Evolutionary conservation across 2,329 filamentous ascomycete species (phyloP).

Genomic region (Pseudopithomyces chartarum): DNA sequence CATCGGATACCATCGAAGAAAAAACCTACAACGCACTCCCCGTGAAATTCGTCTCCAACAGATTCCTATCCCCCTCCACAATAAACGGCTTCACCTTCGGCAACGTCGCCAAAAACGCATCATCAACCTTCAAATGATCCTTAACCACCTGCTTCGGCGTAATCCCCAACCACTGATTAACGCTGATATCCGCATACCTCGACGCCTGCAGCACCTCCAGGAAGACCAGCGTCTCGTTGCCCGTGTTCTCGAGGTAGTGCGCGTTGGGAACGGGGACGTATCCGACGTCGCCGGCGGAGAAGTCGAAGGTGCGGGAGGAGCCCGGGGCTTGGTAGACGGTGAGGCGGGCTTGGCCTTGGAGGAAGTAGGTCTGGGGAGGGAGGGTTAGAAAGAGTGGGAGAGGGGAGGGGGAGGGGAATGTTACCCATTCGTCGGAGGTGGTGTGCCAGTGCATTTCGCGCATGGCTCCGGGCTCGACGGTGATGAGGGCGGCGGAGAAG

Average conservation of each 20-base stretch:
- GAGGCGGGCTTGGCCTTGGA: constrained; percentile 60
- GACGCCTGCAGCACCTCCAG: constrained; percentile 63
- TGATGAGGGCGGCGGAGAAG: constrained; percentile 63
- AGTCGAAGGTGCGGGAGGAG: constrained; percentile 62
- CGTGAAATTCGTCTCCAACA: constrained; percentile 46
- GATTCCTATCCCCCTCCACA: constrained; percentile 43
- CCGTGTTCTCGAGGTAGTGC: constrained; percentile 68
- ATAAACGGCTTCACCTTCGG: constrained; percentile 48
- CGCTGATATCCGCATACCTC: constrained; percentile 59
- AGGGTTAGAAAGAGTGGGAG: background rate
- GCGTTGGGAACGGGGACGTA: constrained; percentile 61
- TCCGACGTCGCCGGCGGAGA: constrained; percentile 63
- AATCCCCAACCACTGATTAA: constrained; percentile 64
- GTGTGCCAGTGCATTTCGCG: constrained; percentile 69
- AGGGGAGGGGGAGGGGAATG: background rate
- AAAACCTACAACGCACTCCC: constrained; percentile 15
- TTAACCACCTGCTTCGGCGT: constrained; percentile 48
- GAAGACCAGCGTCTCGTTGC: constrained; percentile 61
- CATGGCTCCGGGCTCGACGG: constrained; percentile 66
- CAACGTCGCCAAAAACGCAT: constrained; percentile 33
- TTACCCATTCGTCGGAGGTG: constrained; percentile 62
- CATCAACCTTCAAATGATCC: constrained; percentile 34
- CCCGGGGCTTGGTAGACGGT: constrained; percentile 61
- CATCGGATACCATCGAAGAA: too few species aligned
- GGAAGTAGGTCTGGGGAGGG: constrained; percentile 54